These are phyloP conservation scores for Paspalum notatum DNA, from an alignment of 176 grass and related monocot species.

Conservation along the genomic window DNA sequence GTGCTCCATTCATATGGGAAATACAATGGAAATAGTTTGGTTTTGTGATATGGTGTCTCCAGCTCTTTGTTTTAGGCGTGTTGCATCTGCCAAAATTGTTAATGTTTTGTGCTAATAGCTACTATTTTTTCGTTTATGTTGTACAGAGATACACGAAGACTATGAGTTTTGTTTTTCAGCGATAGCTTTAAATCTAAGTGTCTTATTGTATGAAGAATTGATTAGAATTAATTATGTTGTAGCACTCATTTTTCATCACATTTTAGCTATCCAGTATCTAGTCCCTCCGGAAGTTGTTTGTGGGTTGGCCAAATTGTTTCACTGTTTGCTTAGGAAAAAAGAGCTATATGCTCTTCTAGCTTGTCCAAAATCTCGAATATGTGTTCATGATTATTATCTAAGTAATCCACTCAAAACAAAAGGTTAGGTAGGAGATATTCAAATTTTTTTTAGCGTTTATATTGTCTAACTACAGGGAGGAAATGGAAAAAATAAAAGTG, in stretches of 20 bases:
- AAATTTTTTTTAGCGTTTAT: background rate
- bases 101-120: background rate
- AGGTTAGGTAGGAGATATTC: background rate
- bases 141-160: background rate
- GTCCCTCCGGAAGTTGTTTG: background rate
- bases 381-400: background rate
- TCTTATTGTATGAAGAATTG: background rate
- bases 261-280: background rate
- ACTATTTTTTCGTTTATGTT: background rate
- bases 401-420: background rate
- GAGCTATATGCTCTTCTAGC: background rate
- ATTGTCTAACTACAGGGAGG: background rate
- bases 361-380: background rate
- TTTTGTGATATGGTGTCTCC: background rate
- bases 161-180: background rate
- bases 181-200: background rate
- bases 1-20: background rate
- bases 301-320: background rate
- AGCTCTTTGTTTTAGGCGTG: background rate
- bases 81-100: background rate
- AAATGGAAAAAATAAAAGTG: background rate
- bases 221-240: background rate
- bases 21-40: background rate
- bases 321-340: slow-evolving; percentile 8
- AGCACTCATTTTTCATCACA: background rate